Conservation (phyloP, 2,329 filamentous ascomycete species). For the Aspergillus ustus region DNA sequence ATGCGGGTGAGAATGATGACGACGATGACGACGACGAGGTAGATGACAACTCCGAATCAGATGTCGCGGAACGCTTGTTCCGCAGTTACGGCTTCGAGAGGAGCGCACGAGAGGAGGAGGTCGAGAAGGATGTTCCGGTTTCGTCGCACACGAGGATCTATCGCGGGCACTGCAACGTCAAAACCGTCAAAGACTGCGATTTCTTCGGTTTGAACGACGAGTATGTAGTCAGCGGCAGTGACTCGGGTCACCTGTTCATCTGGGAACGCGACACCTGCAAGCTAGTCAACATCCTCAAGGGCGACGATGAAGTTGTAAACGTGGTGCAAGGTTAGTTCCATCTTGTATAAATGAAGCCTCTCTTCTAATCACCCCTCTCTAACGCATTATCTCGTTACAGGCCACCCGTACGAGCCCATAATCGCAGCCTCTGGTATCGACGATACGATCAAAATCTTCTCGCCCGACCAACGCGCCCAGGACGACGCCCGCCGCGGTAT, state of each 20-base stretch:
- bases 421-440: slow-evolving; percentile 71
- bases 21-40: slow-evolving; percentile 12
- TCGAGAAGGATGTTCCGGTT: slow-evolving; percentile 61
- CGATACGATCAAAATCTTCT: slow-evolving; percentile 71
- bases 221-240: slow-evolving; percentile 70
- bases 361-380: not conserved
- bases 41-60: slow-evolving; percentile 27
- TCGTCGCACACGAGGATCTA: slow-evolving; percentile 62
- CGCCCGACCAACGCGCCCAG: slow-evolving; percentile 62
- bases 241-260: slow-evolving; percentile 70
- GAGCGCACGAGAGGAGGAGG: slow-evolving; percentile 53
- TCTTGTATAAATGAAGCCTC: not conserved
- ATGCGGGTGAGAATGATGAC: slow-evolving; percentile 6
- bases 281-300: slow-evolving; percentile 68
- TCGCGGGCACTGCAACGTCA: slow-evolving; percentile 68
- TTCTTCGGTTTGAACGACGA: slow-evolving; percentile 70
- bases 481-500: slow-evolving; percentile 60
- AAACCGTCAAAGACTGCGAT: slow-evolving; percentile 72
- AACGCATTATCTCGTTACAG: slow-evolving; percentile 36
- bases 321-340: slow-evolving; percentile 63
- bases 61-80: slow-evolving; percentile 46
- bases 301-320: slow-evolving; percentile 72
- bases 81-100: slow-evolving; percentile 56
- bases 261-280: slow-evolving; percentile 68
- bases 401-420: slow-evolving; percentile 70